Evolutionary conservation across 345 rosid species (phyloP), one percentile per base, ranked within the genome.

Genomic region (Corchorus olitorius): DNA sequence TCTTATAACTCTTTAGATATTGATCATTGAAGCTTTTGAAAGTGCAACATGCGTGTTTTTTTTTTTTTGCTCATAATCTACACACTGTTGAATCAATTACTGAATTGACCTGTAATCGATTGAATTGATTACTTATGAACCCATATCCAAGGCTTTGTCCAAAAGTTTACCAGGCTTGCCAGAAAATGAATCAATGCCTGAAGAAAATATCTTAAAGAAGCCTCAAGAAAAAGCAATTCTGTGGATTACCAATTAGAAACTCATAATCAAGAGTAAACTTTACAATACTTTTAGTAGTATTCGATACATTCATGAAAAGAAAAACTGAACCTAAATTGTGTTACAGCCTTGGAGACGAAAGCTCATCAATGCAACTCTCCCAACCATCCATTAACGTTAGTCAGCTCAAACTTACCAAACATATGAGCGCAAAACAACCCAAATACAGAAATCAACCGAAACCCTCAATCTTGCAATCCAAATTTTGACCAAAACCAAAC

Each of bases 361-460:
- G 67, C 27, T 64, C 48, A 64, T 4, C 53, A 55, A 35, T 52
- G 7, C 69, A 66, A 46, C 65, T 17, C 27, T 53, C 14, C 74
- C 79, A 58, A 58, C 68, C n/a, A 71, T 50, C 80, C 41, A 54
- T 3, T 2, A 45, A 41, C 35, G 46, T 11, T 35, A 75, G 77
- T 76, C 65, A 39, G 84, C 12, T 65, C 33, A 39, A 43, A 59
- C 53, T 22, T 65, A 74, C 39, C 62, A 45, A 71, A 65, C 49
- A 52, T 27, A 27, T 37, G 9, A 70, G 16, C 35, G 19, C 45
- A 75, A 52, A 72, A 50, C 59, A 62, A 20, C 63, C 74, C 70
- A 72, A 75, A 65, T 70, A 54, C 19, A 58, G 8, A 74, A 77
- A 61, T 58, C 76, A 41, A 68, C 60, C 53, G 48, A 58, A 74